Evolutionary conservation across 208 protist species (phyloP), one percentile per base, ranked within the genome.

Genomic region (Wallacemonas sp.): DNA sequence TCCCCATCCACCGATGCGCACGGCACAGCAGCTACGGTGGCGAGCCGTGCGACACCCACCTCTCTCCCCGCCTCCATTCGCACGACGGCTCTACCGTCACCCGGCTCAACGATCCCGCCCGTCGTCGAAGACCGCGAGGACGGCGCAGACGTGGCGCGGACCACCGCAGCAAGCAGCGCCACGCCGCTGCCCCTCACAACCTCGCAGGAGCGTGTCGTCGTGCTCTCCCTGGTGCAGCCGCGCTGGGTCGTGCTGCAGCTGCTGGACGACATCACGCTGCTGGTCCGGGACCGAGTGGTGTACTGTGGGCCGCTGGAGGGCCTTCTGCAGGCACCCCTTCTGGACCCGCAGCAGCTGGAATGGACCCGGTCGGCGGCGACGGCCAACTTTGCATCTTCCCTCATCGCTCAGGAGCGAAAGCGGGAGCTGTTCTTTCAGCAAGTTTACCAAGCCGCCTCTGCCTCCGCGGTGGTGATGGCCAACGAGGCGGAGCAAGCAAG

Each of bases 221-320:
- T 82, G 1, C 12, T 91, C 17, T 82, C 79, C 3, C 72, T 86
- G 57, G 62, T 73, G 29, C 85, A 88, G 68, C 85, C 85, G 32
- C 81, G 85, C 19, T 91, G 81, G 85, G 70, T 76, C 12, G 23
- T 86, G 21, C 60, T 91, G 61, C 74, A 81, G 63, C 72, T 80
- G 62, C 70, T 88, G 4, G 81, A 91, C 61, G 81, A 91, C 61
- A 76, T 88, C 24, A 74, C 85, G 38, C 55, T 91, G 24, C 43
- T 88, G 1, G 76, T 88, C 48, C 70, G 72, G 21, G 72, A 61
- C 26, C 62, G 41, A 1, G 78, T 73, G 56, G 60, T 83, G n/a
- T 88, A 78, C 49, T 73, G 74, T 24, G 81, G 81, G 2, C 65
- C 75, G 23, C 49, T 76, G 36, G 52, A 61, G 64, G 77, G 75